Percentiles rank a stretch among this genome's conserved stretches.
These are phyloP conservation scores for Sechiopsis laciniata DNA, from an alignment of 306 rosid species.

Conservation along the genomic window DNA sequence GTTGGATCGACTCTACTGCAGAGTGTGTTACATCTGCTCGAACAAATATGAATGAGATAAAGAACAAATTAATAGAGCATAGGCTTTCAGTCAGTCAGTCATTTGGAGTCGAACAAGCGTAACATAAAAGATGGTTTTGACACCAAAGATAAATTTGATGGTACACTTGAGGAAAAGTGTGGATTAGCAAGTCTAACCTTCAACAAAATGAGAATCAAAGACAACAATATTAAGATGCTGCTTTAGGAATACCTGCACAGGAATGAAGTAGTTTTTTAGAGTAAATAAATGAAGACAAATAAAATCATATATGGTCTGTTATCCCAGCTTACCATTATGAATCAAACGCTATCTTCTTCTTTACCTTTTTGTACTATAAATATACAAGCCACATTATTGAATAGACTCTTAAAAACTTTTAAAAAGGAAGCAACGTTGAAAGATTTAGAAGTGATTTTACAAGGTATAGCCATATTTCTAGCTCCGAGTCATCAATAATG, in stretches of 20 bases:
- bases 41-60: constrained; percentile 16
- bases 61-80: neutral
- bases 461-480: no score
- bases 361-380: neutral
- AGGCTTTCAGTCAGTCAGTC: neutral
- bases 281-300: constrained; percentile 20
- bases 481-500: no score
- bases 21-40: constrained; percentile 28
- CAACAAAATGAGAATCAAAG: constrained; percentile 49
- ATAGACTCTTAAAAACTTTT: no score
- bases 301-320: neutral
- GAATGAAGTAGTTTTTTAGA: no score
- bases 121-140: no score
- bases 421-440: no score
- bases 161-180: neutral
- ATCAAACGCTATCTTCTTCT: neutral
- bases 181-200: no score
- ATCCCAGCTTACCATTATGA: neutral
- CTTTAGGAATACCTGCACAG: constrained; percentile 78
- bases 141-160: neutral
- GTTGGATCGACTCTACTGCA: constrained; percentile 21
- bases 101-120: neutral
- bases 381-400: no score
- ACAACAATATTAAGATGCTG: constrained; percentile 60
- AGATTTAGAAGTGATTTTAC: neutral